phyloP scores from a whole-genome alignment of 2,329 filamentous ascomycete genomes.

The Trichoderma gracile region DNA sequence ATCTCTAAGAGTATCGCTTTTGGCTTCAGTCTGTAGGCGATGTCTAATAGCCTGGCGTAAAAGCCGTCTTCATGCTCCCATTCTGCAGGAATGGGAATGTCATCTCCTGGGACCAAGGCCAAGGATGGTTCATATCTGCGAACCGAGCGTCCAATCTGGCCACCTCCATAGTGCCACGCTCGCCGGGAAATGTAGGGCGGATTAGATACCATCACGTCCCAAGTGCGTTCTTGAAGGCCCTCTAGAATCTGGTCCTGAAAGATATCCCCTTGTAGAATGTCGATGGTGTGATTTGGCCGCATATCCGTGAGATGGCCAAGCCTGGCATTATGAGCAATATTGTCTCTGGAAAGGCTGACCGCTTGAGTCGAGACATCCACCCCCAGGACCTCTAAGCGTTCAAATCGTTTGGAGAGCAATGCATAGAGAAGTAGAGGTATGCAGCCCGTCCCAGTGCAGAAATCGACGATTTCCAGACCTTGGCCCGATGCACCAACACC shows the following conservation, averaged over 20 bases:
- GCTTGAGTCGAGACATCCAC: constrained; percentile 72
- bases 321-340: constrained; percentile 55
- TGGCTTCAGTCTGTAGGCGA: constrained; percentile 53
- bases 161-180: constrained; percentile 42
- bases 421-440: constrained; percentile 76
- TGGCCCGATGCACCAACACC: constrained; percentile 18
- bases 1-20: constrained; percentile 68
- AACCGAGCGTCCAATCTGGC: constrained; percentile 67
- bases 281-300: constrained; percentile 36
- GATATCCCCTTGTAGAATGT: constrained; percentile 52
- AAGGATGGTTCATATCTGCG: constrained; percentile 76
- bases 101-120: constrained; percentile 65
- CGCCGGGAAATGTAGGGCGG: constrained; percentile 81
- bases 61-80: constrained; percentile 57
- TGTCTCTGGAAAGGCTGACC: constrained; percentile 64
- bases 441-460: constrained; percentile 90
- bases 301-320: constrained; percentile 32
- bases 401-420: constrained; percentile 50
- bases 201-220: constrained; percentile 78
- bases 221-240: constrained; percentile 33
- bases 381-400: constrained; percentile 58
- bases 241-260: constrained; percentile 47
- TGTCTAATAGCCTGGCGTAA: constrained; percentile 63
- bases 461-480: constrained; percentile 68
- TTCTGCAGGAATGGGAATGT: constrained; percentile 34